A percentile compares a stretch with the other conserved stretches of the same genome.
Conservation (phyloP, 2,329 filamentous ascomycete species). For the Rhinocladiella mackenziei region DNA sequence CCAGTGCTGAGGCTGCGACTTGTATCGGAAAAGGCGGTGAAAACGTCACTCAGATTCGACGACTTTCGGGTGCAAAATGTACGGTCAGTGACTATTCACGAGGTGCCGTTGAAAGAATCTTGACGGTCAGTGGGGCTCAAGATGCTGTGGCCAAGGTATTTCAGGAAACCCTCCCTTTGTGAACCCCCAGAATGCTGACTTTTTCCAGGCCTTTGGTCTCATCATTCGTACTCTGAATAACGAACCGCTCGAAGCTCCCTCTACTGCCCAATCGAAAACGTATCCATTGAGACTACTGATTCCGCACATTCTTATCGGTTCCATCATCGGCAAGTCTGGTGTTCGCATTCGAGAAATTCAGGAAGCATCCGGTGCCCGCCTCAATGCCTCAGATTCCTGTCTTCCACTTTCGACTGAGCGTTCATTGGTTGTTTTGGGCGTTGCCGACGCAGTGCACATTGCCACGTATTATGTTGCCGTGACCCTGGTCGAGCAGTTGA, state of each 20-base stretch:
- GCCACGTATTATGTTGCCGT: slow-evolving; percentile 98
- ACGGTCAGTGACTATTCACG: slow-evolving; percentile 98
- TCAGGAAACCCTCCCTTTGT: slow-evolving; percentile 24
- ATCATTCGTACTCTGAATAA: slow-evolving; percentile 99
- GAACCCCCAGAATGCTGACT: slow-evolving; percentile 31
- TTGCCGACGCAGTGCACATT: slow-evolving; percentile 97
- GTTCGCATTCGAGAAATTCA: slow-evolving; percentile 97
- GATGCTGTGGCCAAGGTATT: slow-evolving; percentile 93
- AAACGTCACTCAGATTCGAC: slow-evolving; percentile 95
- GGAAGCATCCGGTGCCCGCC: slow-evolving; percentile 89
- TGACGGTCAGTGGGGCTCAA: slow-evolving; percentile 93
- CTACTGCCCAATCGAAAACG: slow-evolving; percentile 90
- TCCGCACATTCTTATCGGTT: slow-evolving; percentile 94
- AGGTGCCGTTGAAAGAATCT: slow-evolving; percentile 92
- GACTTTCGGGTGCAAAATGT: slow-evolving; percentile 93
- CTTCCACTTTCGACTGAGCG: slow-evolving; percentile 93
- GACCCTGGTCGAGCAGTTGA: slow-evolving; percentile 95
- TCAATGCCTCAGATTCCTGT: slow-evolving; percentile 94
- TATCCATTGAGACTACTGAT: slow-evolving; percentile 94
- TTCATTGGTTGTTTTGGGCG: slow-evolving; percentile 95
- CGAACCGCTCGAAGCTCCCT: slow-evolving; percentile 81
- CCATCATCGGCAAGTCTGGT: slow-evolving; percentile 96
- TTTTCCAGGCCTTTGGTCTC: slow-evolving; percentile 77
- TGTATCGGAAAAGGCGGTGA: slow-evolving; percentile 98
- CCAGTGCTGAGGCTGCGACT: slow-evolving; percentile 93